Evolutionary conservation across 2,329 filamentous ascomycete species (phyloP), one percentile per base, ranked within the genome.

Genomic region (Bipolaris bicolor): DNA sequence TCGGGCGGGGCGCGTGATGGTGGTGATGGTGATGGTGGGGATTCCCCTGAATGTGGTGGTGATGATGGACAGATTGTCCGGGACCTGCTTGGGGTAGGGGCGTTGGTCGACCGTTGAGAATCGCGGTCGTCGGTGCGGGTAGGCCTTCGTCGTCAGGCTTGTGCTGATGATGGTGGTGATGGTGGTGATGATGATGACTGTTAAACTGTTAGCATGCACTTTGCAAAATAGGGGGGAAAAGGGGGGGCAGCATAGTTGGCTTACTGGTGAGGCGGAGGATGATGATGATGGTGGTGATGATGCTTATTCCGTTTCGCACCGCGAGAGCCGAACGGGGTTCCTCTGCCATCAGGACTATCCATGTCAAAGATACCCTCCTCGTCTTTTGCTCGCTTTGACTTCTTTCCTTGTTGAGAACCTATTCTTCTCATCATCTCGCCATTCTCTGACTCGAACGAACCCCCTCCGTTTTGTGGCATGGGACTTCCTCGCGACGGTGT

Each of bases 351-450:
- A 55, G 81, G 85, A 55, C 86, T 86, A 56, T 95, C 91, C 59
- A 87, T 75, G 41, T 86, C 91, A 31, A 82, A 81, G 61, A 84
- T 85, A 29, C 75, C 75, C 3, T 91, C 89, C 43, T 95, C 92
- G 51, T 96, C 90, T 70, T 92, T 91, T 2, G 88, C 80, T 74
- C 92, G 91, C 60, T 90, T 76, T 4, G 66, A 60, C 40, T 73
- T 77, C 48, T 72, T 67, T 18, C 72, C 73, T 44, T 72, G 74
- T 46, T 76, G 75, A 9, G 76, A 78, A n/a, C 67, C 73, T 3
- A 75, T 72, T 41, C 75, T 67, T 45, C 71, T 62, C 43, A 69
- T 54, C 60, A 70, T 64, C 13, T 74, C 73, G 39, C 68, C 66
- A 49, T 65, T 59, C 54, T 74, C 71, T 59, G 65, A 65, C 31